phyloP scores from a whole-genome alignment of 2,329 filamentous ascomycete species.

The Drechslerella coelobrocha region DNA sequence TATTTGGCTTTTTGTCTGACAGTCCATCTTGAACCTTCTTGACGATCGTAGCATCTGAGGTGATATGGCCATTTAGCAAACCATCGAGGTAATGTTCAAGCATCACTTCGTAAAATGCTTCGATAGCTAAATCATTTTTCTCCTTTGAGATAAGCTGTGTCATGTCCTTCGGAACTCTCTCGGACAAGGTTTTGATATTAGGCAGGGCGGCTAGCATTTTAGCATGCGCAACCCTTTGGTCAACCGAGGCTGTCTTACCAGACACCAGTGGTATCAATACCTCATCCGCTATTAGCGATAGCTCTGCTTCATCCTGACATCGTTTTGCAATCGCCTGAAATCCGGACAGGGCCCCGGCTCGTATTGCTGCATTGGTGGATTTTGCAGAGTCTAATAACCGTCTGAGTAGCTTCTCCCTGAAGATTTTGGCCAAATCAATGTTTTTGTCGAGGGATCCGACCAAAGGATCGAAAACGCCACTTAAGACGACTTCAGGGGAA shows the following conservation, averaged over 20 bases:
- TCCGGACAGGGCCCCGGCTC: conserved; percentile 75
- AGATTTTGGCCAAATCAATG: conserved; percentile 78
- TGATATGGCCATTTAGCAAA: conserved; percentile 65
- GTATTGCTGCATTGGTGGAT: conserved; percentile 80
- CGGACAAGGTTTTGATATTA: conserved; percentile 68
- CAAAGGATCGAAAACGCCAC: conserved; percentile 77
- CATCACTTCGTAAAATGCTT: conserved; percentile 76
- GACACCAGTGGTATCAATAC: conserved; percentile 79
- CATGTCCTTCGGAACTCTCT: conserved; percentile 71
- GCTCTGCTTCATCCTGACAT: conserved; percentile 63
- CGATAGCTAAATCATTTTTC: conserved; percentile 81
- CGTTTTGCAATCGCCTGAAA: conserved; percentile 74
- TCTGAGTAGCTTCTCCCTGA: conserved; percentile 78
- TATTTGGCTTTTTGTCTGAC: conserved; percentile 79
- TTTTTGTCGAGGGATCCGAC: conserved; percentile 71
- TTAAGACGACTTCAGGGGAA: conserved; percentile 86
- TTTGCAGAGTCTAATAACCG: conserved; percentile 88
- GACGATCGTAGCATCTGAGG: conserved; percentile 70
- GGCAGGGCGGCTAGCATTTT: conserved; percentile 74
- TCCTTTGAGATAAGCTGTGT: conserved; percentile 78
- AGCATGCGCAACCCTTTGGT: conserved; percentile 82
- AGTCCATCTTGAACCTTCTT: conserved; percentile 82
- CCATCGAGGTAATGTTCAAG: conserved; percentile 70
- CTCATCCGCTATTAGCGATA: conserved; percentile 77
- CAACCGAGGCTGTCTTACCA: conserved; percentile 81